Percentiles rank a stretch among this genome's conserved stretches.
Conservation (phyloP, 2,329 filamentous ascomycete species). For the Furcasterigmium sp. region DNA sequence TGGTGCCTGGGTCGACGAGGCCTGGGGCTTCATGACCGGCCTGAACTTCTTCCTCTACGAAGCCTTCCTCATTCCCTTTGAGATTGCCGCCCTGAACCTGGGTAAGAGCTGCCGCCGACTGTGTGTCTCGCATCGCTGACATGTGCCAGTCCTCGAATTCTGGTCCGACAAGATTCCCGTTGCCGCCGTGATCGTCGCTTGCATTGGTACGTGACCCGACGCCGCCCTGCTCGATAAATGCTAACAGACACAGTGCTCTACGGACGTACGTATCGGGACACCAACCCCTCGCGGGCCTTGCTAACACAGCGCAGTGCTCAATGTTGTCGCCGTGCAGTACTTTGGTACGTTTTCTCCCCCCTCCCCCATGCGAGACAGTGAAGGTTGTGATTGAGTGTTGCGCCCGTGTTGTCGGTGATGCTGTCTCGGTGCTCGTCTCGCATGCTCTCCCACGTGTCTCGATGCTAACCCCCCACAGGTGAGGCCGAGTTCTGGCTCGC, state of each 20-base stretch:
- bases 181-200: constrained; percentile 8
- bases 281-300: no score
- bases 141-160: constrained; percentile 5
- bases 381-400: neutral
- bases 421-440: neutral
- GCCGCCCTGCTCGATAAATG: neutral
- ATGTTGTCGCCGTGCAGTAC: constrained; percentile 18
- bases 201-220: neutral
- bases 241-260: no score
- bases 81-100: constrained; percentile 35
- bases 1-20: constrained; percentile 62
- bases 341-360: constrained; percentile 4
- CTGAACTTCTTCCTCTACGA: constrained; percentile 42
- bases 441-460: no score
- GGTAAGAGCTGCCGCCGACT: neutral
- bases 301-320: no score
- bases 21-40: constrained; percentile 50
- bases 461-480: no score
- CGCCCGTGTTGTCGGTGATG: neutral
- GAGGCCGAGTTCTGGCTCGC: constrained; percentile 51
- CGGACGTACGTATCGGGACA: no score
- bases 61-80: constrained; percentile 36
- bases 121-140: neutral
- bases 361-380: neutral
- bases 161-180: constrained; percentile 10